phyloP scores from a whole-genome alignment of 2,329 filamentous ascomycete species.

The Dactylellina haptotyla region DNA sequence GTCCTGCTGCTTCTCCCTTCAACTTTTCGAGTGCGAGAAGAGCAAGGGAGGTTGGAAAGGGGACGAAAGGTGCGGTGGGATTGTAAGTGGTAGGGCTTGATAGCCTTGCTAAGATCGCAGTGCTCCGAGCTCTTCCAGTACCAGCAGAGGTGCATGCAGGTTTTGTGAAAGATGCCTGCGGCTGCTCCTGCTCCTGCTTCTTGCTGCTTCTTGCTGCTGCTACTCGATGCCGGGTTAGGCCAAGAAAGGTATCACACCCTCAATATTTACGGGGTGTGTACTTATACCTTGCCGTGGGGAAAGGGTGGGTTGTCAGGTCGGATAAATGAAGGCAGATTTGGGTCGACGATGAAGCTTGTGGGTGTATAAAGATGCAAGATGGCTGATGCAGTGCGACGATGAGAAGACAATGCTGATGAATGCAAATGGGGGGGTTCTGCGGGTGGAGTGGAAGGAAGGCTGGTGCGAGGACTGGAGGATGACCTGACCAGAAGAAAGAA shows the following conservation, averaged over 20 bases:
- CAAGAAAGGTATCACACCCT: slow-evolving; percentile 49
- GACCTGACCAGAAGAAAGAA: slow-evolving; percentile 19
- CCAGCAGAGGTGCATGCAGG: slow-evolving; percentile 40
- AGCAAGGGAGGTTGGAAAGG: slow-evolving; percentile 24
- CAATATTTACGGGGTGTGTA: slow-evolving; percentile 36
- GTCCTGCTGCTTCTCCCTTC: background rate
- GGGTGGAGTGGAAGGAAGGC: background rate
- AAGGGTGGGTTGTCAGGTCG: slow-evolving; percentile 6
- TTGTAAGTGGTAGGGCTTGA: slow-evolving; percentile 33
- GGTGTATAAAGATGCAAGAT: slow-evolving; percentile 43
- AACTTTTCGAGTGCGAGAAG: background rate
- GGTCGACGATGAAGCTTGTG: slow-evolving; percentile 25
- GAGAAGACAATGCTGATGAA: slow-evolving; percentile 2
- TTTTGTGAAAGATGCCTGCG: background rate
- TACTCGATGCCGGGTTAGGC: slow-evolving; percentile 20
- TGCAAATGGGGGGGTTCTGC: background rate
- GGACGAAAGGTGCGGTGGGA: background rate
- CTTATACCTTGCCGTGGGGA: slow-evolving; percentile 8
- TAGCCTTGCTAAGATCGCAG: slow-evolving; percentile 42
- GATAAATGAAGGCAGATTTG: slow-evolving; percentile 21
- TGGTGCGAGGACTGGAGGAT: background rate
- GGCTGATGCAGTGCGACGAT: slow-evolving; percentile 48
- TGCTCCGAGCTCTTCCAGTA: slow-evolving; percentile 53
- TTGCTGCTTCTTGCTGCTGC: background rate
- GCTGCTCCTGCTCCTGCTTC: background rate